Evolutionary conservation across 257 asterid genomes (phyloP), one percentile per base, ranked within the genome.

Genomic region (Phtheirospermum japonicum): DNA sequence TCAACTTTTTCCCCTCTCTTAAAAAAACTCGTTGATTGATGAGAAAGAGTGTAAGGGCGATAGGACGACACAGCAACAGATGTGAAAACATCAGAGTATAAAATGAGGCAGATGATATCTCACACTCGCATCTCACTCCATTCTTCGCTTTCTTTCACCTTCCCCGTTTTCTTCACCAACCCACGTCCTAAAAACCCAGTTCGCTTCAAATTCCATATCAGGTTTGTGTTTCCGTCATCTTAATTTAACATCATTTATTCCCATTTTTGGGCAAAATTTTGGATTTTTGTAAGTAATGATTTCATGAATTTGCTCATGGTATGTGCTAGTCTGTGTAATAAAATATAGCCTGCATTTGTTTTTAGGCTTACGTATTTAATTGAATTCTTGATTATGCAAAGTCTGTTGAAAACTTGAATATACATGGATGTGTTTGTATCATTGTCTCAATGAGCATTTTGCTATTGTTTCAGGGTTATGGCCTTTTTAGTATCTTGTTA

Each of bases 171-270:
- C 56, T 50, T 37, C 57, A 7, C 57, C 65, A 26, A 16, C 45
- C 67, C 75, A 12, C 58, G 77, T 57, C 69, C 54, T 51, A 37
- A 30, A 57, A 54, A 43, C 32, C 51, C 36, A n/a, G 71, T 65
- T 67, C 28, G 73, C 61, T 56, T 76, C 59, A 79, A 64, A 14
- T 67, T 76, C 58, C 75, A 43, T 8, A 59, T 64, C 77, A 79
- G 85, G 85, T 79, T 70, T 40, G 48, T 13, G 63, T 42, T 64
- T 68, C 58, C 45, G 59, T 52, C 51, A 52, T 53, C 70, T 66
- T 66, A 42, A 34, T 7, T 30, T n/a, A 1, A 0, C 32, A 11
- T 36, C 37, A 5, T 19, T 12, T 13, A 19, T 14, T 18, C 5
- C 18, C 36, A 51, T 61, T 51, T 42, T 42, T 0, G 13, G 45